Conservation (phyloP, 1,139 yeast genomes). For the Candida labiduridarum region DNA sequence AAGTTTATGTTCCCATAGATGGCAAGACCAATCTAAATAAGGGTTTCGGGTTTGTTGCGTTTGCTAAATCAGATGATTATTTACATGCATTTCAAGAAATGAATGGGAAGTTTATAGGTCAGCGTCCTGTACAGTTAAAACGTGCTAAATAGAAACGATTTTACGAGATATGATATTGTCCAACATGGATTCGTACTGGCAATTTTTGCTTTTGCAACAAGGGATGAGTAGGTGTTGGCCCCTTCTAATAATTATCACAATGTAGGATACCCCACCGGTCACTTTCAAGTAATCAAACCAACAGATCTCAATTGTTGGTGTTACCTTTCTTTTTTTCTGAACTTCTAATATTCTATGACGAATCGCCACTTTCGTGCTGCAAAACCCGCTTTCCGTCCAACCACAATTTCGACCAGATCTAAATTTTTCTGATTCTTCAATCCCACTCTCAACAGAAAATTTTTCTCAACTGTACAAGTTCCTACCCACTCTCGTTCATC, state of each 20-base stretch:
- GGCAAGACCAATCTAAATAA: constrained; percentile 46
- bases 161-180: not conserved
- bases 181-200: not conserved
- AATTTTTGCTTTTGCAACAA: constrained; percentile 3
- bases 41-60: constrained; percentile 76
- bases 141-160: constrained; percentile 52
- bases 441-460: not conserved
- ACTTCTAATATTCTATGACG: no score
- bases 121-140: constrained; percentile 70
- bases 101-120: constrained; percentile 77
- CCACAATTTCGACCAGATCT: no score
- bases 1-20: constrained; percentile 58
- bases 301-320: no score
- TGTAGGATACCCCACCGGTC: no score
- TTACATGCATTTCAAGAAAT: constrained; percentile 70
- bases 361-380: no score
- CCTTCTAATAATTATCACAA: not conserved
- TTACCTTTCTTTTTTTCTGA: no score
- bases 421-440: not conserved
- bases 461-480: not conserved
- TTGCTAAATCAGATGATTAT: constrained; percentile 62
- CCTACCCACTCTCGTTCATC: not conserved
- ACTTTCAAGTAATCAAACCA: no score
- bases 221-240: not conserved
- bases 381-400: no score